phyloP scores from a whole-genome alignment of 352 stramenopile species.

The Phytophthora crassamura region DNA sequence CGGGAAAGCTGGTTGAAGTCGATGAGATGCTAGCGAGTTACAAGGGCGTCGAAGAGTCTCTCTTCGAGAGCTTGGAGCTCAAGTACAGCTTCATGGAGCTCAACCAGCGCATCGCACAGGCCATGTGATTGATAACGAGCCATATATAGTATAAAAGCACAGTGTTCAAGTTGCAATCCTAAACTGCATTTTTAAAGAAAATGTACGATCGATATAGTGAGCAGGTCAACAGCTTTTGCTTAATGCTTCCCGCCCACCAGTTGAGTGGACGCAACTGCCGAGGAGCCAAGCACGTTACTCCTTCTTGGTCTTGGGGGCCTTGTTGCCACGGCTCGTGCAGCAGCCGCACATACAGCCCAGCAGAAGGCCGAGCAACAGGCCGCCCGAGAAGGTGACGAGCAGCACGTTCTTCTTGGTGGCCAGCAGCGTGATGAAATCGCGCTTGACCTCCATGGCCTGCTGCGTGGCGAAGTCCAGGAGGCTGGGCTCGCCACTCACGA shows the following conservation, averaged over 20 bases:
- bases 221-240: not conserved
- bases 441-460: slow-evolving; percentile 58
- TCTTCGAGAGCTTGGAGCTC: slow-evolving; percentile 84
- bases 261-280: slow-evolving; percentile 1
- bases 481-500: slow-evolving; percentile 41
- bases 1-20: slow-evolving; percentile 66
- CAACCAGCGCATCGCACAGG: slow-evolving; percentile 50
- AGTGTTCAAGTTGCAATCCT: slow-evolving; percentile 19
- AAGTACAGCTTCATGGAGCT: slow-evolving; percentile 86
- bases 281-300: slow-evolving; percentile 40
- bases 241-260: not conserved
- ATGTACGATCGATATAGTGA: slow-evolving; percentile 17
- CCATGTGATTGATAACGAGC: slow-evolving; percentile 28
- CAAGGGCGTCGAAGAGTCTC: slow-evolving; percentile 68
- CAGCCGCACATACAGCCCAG: slow-evolving; percentile 78
- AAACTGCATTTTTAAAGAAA: slow-evolving; percentile 20
- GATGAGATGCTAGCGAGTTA: slow-evolving; percentile 85
- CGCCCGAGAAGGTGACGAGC: slow-evolving; percentile 74
- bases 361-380: slow-evolving; percentile 67
- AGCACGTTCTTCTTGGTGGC: slow-evolving; percentile 87
- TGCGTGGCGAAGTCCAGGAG: slow-evolving; percentile 47
- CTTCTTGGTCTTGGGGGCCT: slow-evolving; percentile 61
- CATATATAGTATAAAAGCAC: not conserved
- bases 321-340: slow-evolving; percentile 59
- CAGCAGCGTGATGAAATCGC: slow-evolving; percentile 73